Percentiles rank a stretch among this genome's conserved stretches.
phyloP scores from a whole-genome alignment of 768 basidiomycete genomes.

The Lentinus tigrinus region DNA sequence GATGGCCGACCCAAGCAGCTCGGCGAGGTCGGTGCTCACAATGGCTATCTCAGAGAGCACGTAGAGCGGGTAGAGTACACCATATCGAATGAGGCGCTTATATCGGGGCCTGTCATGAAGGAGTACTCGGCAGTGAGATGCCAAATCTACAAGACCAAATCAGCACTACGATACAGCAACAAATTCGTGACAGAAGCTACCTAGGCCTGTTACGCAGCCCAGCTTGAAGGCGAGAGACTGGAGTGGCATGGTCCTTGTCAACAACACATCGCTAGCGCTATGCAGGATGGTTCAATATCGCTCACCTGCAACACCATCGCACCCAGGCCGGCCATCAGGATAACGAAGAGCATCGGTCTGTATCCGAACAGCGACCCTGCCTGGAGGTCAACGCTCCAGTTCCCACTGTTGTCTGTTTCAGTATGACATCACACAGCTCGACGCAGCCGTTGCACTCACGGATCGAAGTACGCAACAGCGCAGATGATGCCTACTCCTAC shows the following conservation, averaged over 20 bases:
- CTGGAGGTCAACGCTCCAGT: slow-evolving; percentile 89
- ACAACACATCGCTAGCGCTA: not conserved
- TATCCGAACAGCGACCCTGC: slow-evolving; percentile 89
- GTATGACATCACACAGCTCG: not conserved
- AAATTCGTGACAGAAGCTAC: slow-evolving; percentile 37
- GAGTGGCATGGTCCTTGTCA: not conserved
- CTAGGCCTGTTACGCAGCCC: slow-evolving; percentile 79
- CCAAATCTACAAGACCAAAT: slow-evolving; percentile 35
- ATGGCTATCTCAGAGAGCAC: slow-evolving; percentile 47
- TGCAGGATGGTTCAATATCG: not conserved
- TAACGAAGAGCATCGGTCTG: slow-evolving; percentile 71
- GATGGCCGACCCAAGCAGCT: slow-evolving; percentile 59
- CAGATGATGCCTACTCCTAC: slow-evolving; percentile 84
- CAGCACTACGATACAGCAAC: not conserved
- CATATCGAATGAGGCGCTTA: slow-evolving; percentile 35
- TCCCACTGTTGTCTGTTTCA: slow-evolving; percentile 48
- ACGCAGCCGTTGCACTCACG: slow-evolving; percentile 39
- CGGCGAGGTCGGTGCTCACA: slow-evolving; percentile 56
- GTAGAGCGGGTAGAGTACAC: slow-evolving; percentile 45
- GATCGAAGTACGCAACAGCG: slow-evolving; percentile 86
- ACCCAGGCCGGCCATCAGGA: slow-evolving; percentile 78
- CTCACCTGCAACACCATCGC: slow-evolving; percentile 79
- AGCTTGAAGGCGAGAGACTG: slow-evolving; percentile 76
- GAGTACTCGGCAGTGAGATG: slow-evolving; percentile 44
- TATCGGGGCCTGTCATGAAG: slow-evolving; percentile 42